Evolutionary conservation across 2,329 filamentous ascomycete species (phyloP).

Genomic region (Aspergillus pseudoterreus): DNA sequence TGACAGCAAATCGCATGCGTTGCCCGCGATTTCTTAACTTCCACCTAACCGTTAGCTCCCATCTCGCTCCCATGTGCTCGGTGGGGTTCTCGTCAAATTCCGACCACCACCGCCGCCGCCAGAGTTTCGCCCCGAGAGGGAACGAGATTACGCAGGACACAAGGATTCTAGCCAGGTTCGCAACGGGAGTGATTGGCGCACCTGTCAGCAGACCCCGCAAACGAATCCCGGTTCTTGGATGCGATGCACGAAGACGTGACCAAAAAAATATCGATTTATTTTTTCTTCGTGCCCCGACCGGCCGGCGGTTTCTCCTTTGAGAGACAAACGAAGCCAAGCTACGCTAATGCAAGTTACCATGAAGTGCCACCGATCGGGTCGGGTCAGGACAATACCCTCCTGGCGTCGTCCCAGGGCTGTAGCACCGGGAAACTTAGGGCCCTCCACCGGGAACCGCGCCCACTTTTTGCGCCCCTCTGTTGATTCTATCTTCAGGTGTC

Average conservation of each 20-base stretch:
- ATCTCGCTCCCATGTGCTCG: slow-evolving; percentile 12
- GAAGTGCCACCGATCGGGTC: slow-evolving; percentile 16
- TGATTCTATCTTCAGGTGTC: not conserved
- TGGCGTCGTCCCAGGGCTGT: slow-evolving; percentile 30
- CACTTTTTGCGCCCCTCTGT: not conserved
- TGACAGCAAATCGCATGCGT: slow-evolving; percentile 9
- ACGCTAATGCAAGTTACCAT: slow-evolving; percentile 39
- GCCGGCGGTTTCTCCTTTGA: slow-evolving; percentile 1
- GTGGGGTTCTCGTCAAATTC: slow-evolving; percentile 8
- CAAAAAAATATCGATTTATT: not conserved
- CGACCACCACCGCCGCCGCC: slow-evolving; percentile 1
- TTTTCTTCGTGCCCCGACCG: slow-evolving; percentile 2
- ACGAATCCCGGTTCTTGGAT: slow-evolving; percentile 12
- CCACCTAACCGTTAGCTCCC: slow-evolving; percentile 9
- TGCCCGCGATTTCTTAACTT: slow-evolving; percentile 8
- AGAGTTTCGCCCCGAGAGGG: not conserved
- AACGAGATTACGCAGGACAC: slow-evolving; percentile 6
- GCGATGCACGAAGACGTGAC: not conserved
- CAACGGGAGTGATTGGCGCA: slow-evolving; percentile 7
- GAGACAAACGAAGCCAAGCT: slow-evolving; percentile 19
- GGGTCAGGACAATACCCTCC: slow-evolving; percentile 8
- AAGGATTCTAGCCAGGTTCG: slow-evolving; percentile 8
- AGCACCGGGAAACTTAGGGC: slow-evolving; percentile 33
- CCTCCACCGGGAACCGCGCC: slow-evolving; percentile 17
- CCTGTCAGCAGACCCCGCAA: slow-evolving; percentile 14